Evolutionary conservation across 1,139 yeast species (phyloP).

Genomic region (Geotrichum reessii): DNA sequence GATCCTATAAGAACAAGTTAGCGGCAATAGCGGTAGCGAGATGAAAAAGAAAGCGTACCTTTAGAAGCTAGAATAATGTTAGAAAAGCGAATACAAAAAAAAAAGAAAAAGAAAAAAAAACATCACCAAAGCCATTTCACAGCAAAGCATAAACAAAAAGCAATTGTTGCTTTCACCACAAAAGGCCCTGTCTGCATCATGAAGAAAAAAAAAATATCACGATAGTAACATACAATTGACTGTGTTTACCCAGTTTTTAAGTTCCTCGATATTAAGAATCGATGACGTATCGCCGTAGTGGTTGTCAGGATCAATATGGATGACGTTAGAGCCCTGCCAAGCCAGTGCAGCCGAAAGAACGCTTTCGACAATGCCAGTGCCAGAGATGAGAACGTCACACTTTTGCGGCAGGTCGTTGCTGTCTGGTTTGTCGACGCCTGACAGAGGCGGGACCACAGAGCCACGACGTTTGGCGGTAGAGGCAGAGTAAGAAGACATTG

Average conservation of each 20-base stretch:
- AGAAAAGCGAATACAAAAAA: not conserved
- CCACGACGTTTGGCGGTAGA: conserved; percentile 50
- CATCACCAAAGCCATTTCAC: no score
- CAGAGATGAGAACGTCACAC: conserved; percentile 83
- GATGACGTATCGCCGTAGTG: conserved; percentile 88
- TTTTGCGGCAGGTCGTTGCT: conserved; percentile 27
- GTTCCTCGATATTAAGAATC: conserved; percentile 77
- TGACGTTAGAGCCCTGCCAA: conserved; percentile 91
- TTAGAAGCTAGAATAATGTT: conserved; percentile 11
- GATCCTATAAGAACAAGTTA: conserved; percentile 15
- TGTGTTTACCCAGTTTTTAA: conserved; percentile 70
- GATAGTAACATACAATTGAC: conserved; percentile 44
- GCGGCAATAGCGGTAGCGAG: not conserved
- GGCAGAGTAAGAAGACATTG: conserved; percentile 39
- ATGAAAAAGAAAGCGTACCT: conserved; percentile 2
- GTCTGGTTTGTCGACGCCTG: conserved; percentile 67
- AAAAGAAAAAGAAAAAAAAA: not conserved
- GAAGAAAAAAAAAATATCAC: not conserved
- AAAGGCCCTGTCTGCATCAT: not conserved
- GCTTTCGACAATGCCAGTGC: conserved; percentile 87
- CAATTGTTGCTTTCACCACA: not conserved
- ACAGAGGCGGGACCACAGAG: conserved; percentile 73
- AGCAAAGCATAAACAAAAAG: no score
- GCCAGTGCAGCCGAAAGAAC: conserved; percentile 89
- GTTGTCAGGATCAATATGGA: conserved; percentile 77